phyloP scores from a whole-genome alignment of 345 rosid genomes.

The Salix purpurea region DNA sequence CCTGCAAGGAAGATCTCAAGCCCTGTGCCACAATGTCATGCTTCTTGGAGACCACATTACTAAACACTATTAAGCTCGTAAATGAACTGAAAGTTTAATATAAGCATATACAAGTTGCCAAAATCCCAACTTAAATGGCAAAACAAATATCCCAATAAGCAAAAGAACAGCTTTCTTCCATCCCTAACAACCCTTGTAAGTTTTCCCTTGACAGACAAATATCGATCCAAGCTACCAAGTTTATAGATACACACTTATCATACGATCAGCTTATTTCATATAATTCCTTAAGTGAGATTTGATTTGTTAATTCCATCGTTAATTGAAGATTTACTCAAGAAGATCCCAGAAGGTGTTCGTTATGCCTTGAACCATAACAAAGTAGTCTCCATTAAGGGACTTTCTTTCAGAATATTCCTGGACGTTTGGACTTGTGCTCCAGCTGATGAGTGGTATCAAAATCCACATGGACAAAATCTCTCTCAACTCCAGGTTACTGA shows the following conservation, averaged over 20 bases:
- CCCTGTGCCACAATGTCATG: too few relatives aligned
- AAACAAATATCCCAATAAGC: not conserved
- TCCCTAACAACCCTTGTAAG: not conserved
- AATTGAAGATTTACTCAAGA: not conserved
- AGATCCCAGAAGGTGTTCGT: not conserved
- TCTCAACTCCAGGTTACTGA: constrained; percentile 26
- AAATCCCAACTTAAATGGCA: not conserved
- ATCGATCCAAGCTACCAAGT: not conserved
- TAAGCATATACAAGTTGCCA: not conserved
- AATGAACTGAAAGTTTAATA: not conserved
- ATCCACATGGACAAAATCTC: constrained; percentile 51
- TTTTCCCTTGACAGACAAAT: not conserved
- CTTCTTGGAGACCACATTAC: not conserved
- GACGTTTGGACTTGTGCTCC: constrained; percentile 32
- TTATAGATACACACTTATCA: not conserved
- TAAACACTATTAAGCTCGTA: not conserved
- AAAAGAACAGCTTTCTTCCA: not conserved
- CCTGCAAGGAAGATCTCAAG: too few relatives aligned
- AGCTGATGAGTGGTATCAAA: constrained; percentile 28
- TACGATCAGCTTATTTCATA: not conserved
- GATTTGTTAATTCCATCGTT: not conserved
- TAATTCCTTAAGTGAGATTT: not conserved
- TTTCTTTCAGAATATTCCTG: not conserved
- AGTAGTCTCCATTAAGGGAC: not conserved
- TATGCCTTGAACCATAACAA: not conserved